Percentiles rank a stretch among this genome's conserved stretches.
Evolutionary conservation across 345 rosid species (phyloP).

Genomic region (Carallia brachiata): DNA sequence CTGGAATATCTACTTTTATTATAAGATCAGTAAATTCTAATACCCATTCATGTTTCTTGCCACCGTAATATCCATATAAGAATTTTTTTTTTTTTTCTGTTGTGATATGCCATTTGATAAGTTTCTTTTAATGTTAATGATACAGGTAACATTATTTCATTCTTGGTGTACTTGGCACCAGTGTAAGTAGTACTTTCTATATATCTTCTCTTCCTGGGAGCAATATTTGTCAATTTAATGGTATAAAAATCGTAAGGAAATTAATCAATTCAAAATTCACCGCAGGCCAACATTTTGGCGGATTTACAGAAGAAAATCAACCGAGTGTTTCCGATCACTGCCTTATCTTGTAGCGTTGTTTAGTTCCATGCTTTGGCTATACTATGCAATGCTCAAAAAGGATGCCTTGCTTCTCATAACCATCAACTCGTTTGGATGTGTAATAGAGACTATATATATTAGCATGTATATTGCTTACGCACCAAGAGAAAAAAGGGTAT

Average conservation of each 20-base stretch:
- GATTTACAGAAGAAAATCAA: constrained; percentile 66
- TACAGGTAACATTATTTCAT: constrained; percentile 72
- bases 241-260: too few species aligned
- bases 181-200: constrained; percentile 47
- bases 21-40: too few species aligned
- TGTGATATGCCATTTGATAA: background rate
- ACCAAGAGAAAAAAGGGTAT: constrained; percentile 43
- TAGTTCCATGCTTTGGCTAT: constrained; percentile 93
- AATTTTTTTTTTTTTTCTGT: too few species aligned
- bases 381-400: constrained; percentile 63
- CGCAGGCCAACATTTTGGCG: constrained; percentile 77
- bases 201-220: background rate
- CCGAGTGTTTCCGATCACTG: constrained; percentile 70
- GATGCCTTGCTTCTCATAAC: constrained; percentile 71
- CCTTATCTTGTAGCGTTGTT: constrained; percentile 85
- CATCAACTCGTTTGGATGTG: constrained; percentile 77
- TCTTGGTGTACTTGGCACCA: constrained; percentile 78
- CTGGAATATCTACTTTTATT: too few species aligned
- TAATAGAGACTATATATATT: constrained; percentile 66
- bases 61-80: too few species aligned
- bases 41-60: too few species aligned
- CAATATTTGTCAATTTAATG: background rate
- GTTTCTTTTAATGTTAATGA: background rate
- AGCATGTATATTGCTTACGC: constrained; percentile 60
- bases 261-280: background rate